These are phyloP conservation scores for Pogostemon cablin DNA, from an alignment of 257 asterid genomes.

Conservation along the genomic window DNA sequence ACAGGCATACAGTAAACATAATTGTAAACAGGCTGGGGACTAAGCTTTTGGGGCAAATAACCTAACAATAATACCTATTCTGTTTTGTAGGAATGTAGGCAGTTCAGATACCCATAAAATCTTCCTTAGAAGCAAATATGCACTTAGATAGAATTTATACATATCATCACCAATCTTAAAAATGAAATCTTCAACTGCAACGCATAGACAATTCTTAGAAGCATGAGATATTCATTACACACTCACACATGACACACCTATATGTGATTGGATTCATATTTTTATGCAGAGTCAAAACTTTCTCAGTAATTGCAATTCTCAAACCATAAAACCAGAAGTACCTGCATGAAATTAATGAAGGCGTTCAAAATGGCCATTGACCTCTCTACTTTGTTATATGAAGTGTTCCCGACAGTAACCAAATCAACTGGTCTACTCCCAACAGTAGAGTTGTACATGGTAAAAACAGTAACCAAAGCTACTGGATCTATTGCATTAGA, in stretches of 20 bases:
- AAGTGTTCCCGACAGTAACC: conserved; percentile 71
- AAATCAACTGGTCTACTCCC: conserved; percentile 52
- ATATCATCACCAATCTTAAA: background rate
- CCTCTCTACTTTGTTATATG: conserved; percentile 78
- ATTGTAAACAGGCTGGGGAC: background rate
- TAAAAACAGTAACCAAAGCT: conserved; percentile 73
- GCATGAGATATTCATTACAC: background rate
- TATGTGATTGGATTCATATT: background rate
- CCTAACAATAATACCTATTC: background rate
- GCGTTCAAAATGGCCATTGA: conserved; percentile 78
- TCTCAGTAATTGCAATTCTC: background rate
- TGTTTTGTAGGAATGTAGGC: background rate
- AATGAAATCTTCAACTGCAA: conserved; percentile 17
- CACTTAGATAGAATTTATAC: background rate
- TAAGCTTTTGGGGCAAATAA: background rate
- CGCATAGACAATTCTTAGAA: conserved; percentile 9
- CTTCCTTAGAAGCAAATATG: conserved; percentile 11
- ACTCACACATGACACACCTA: conserved; percentile 1
- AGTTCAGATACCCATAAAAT: background rate
- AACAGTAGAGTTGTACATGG: conserved; percentile 60
- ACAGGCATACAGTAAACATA: background rate
- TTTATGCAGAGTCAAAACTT: conserved; percentile 5
- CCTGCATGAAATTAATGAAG: conserved; percentile 88
- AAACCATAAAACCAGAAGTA: conserved; percentile 30
- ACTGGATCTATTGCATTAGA: conserved; percentile 45